Conservation (phyloP, 2,329 filamentous ascomycete species). For the Aureobasidium zeae region DNA sequence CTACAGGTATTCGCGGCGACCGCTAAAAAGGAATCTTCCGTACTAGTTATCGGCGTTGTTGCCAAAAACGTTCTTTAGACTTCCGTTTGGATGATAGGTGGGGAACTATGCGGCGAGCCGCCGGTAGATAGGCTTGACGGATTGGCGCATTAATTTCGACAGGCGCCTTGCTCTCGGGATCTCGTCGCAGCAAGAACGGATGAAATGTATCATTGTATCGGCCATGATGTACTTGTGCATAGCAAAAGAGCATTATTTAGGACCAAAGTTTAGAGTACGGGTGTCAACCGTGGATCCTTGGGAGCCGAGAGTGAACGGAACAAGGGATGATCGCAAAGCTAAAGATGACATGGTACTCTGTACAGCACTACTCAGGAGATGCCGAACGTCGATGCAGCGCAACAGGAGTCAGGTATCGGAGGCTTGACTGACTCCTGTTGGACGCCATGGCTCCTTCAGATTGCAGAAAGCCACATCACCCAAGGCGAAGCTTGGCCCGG, state of each 20-base stretch:
- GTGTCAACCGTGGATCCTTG: not conserved
- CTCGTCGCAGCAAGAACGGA: no score
- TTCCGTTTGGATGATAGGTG: conserved; percentile 4
- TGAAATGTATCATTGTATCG: conserved; percentile 5
- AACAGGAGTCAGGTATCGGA: no score
- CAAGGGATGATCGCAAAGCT: no score
- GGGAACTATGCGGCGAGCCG: conserved; percentile 4
- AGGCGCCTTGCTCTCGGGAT: conserved; percentile 1
- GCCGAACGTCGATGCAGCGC: no score
- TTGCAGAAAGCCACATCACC: no score
- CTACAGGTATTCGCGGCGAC: no score
- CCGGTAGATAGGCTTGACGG: conserved; percentile 6
- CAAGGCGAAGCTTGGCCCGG: conserved; percentile 10
- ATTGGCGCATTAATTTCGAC: conserved; percentile 3
- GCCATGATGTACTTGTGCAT: not conserved
- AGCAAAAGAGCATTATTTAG: no score
- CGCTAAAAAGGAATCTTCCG: not conserved
- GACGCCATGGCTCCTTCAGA: no score
- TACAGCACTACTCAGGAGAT: no score
- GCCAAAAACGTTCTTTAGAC: conserved; percentile 4
- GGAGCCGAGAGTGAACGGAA: not conserved
- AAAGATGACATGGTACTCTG: no score
- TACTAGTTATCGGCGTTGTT: no score
- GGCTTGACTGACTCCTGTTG: no score
- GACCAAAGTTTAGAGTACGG: not conserved